Evolutionary conservation across 768 basidiomycete genomes (phyloP), one percentile per base, ranked within the genome.

Genomic region (Tephrocybe sp.): DNA sequence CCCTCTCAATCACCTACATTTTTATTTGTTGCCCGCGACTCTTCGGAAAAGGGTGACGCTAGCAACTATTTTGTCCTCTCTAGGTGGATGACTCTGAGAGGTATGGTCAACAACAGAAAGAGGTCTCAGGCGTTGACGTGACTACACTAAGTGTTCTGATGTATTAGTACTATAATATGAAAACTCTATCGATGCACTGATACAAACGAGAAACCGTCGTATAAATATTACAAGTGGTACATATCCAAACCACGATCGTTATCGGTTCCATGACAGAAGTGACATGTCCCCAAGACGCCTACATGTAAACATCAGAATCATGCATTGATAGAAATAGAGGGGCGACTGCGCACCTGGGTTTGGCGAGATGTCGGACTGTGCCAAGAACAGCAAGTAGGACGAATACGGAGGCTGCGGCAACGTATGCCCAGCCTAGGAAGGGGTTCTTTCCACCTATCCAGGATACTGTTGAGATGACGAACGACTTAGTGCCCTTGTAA

Each of bases 381-480:
- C 97, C 93, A 21, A 85, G 78, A 43, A 98, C 68, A 21, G 92
- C 94, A 36, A 99, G 81, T 11, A 91, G 74, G 15, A 98, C 85
- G 65, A 97, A 98, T 14, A 98, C 76, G 15, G 79, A 82, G 1
- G 95, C 85, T 1, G 93, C 83, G 14, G 87, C 95, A 39, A 99
- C 87, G 63, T 99, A 99, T 2, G 94, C 92, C 93, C 95, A 98
- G 7, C 97, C 97, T 17, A 99, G 78, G 85, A 99, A 99, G 1
- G 94, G 86, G 61, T 99, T 98, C 73, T 96, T 95, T 34, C 97
- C 97, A 10, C 97, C 97, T 65, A 97, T 93, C 95, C 96, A 98
- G 1, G 95, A 93, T 12, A 97, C 93, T 3, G 96, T 98, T 38
- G 94, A 94, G 56, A 99, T 90, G 26, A 99, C 95, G 53, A 99